Conservation (phyloP, 805 yeast species). For the Blastobotrys attinorum region DNA sequence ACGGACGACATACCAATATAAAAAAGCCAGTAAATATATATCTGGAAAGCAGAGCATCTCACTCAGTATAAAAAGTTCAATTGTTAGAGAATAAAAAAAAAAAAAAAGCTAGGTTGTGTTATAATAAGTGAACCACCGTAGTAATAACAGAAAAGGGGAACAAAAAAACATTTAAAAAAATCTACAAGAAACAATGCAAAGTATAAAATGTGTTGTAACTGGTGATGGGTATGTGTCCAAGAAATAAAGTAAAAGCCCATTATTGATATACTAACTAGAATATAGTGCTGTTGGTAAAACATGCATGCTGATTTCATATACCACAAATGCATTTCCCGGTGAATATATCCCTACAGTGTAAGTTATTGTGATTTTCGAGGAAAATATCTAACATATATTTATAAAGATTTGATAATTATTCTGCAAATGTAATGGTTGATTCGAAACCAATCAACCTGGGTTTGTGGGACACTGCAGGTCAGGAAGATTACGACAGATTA, state of each 20-base stretch:
- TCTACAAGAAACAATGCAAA: constrained; percentile 45
- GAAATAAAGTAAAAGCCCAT: too few species aligned
- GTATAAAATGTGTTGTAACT: constrained; percentile 85
- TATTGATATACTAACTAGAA: constrained; percentile 8
- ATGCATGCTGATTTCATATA: constrained; percentile 77
- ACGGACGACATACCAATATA: too few species aligned
- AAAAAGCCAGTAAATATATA: too few species aligned
- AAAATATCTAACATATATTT: background rate
- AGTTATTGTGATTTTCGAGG: constrained; percentile 8
- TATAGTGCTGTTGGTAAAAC: constrained; percentile 84
- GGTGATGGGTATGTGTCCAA: constrained; percentile 71
- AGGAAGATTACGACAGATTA: constrained; percentile 81
- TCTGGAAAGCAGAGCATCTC: too few species aligned
- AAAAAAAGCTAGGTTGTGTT: too few species aligned
- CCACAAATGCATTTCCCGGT: constrained; percentile 87
- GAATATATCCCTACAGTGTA: constrained; percentile 87
- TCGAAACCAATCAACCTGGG: constrained; percentile 78
- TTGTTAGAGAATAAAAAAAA: too few species aligned
- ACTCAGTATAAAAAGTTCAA: too few species aligned
- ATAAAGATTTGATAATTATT: constrained; percentile 69
- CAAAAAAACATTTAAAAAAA: background rate
- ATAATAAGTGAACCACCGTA: too few species aligned
- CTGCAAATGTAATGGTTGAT: constrained; percentile 77
- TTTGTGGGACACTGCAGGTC: constrained; percentile 96
- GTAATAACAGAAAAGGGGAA: background rate